These are phyloP conservation scores for Tripterygium wilfordii DNA, from an alignment of 177 flowering plant species.

Conservation along the genomic window DNA sequence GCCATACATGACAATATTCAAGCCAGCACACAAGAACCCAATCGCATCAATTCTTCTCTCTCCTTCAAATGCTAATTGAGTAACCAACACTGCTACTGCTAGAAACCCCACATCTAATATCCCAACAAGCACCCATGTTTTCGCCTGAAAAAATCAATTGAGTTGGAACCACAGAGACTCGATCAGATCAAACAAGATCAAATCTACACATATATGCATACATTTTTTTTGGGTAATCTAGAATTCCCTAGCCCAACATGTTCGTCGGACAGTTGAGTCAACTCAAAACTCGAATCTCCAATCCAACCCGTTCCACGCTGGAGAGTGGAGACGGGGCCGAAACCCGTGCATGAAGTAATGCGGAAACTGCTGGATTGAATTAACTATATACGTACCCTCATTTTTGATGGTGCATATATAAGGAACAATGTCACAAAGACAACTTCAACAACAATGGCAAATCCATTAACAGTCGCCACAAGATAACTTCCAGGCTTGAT, in stretches of 20 bases:
- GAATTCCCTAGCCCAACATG: too few species aligned
- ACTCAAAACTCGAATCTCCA: too few species aligned
- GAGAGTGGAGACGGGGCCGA: too few species aligned
- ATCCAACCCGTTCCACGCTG: too few species aligned
- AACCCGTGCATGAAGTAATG: not conserved
- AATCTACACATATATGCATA: too few species aligned
- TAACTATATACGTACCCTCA: slow-evolving; percentile 31
- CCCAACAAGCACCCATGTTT: too few species aligned
- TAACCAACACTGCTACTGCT: not conserved
- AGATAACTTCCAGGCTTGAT: slow-evolving; percentile 34
- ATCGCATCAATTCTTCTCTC: not conserved
- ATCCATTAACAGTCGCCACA: slow-evolving; percentile 54
- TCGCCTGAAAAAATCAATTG: too few species aligned
- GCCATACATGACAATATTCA: slow-evolving; percentile 1
- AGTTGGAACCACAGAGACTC: too few species aligned
- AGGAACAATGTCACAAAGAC: slow-evolving; percentile 39
- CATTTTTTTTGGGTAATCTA: too few species aligned
- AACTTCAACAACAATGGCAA: slow-evolving; percentile 32
- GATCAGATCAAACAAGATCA: too few species aligned
- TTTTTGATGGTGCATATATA: slow-evolving; percentile 29
- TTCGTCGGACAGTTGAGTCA: too few species aligned
- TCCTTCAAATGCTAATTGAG: not conserved
- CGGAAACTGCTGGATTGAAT: not conserved
- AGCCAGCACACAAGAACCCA: not conserved
- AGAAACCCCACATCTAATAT: slow-evolving; percentile 2